A percentile compares a stretch with the other conserved stretches of the same genome.
Conservation (phyloP, 495 filamentous ascomycete species). For the Podospora didyma region DNA sequence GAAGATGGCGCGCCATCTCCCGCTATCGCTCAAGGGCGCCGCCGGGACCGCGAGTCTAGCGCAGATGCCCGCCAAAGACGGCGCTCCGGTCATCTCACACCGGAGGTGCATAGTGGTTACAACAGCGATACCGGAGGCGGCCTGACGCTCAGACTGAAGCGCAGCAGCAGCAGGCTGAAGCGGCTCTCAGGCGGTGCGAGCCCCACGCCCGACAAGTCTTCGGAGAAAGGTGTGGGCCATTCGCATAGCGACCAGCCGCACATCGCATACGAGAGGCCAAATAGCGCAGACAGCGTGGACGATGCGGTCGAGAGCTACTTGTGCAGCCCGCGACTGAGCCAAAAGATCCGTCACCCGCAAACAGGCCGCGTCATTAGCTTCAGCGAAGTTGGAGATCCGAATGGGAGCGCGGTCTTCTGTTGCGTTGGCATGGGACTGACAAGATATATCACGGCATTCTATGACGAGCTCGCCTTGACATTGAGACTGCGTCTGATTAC, state of each 20-base stretch:
- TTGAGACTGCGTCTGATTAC: conserved; percentile 90
- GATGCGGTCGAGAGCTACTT: conserved; percentile 83
- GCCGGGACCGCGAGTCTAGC: conserved; percentile 41
- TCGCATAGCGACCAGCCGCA: conserved; percentile 26
- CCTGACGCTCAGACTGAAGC: conserved; percentile 32
- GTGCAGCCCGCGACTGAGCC: conserved; percentile 75
- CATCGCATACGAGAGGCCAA: conserved; percentile 57
- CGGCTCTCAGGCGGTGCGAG: conserved; percentile 43
- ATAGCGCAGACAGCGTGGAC: conserved; percentile 82
- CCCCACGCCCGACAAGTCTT: conserved; percentile 31
- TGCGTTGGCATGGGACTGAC: conserved; percentile 98
- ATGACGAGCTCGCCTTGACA: conserved; percentile 89
- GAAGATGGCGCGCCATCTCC: conserved; percentile 70
- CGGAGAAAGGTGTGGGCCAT: conserved; percentile 25
- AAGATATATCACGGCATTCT: conserved; percentile 93
- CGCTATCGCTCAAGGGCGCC: conserved; percentile 54
- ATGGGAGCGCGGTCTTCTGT: conserved; percentile 89
- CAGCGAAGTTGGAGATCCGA: conserved; percentile 92
- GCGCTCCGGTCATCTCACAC: conserved; percentile 36
- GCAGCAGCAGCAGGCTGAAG: conserved; percentile 45
- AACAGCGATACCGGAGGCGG: conserved; percentile 40
- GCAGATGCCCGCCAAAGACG: conserved; percentile 33
- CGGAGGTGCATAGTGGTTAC: conserved; percentile 38
- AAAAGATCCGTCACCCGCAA: conserved; percentile 78
- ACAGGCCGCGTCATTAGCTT: conserved; percentile 89